Conservation (phyloP, 345 rosid genomes). For the Hypericum androsaemum region DNA sequence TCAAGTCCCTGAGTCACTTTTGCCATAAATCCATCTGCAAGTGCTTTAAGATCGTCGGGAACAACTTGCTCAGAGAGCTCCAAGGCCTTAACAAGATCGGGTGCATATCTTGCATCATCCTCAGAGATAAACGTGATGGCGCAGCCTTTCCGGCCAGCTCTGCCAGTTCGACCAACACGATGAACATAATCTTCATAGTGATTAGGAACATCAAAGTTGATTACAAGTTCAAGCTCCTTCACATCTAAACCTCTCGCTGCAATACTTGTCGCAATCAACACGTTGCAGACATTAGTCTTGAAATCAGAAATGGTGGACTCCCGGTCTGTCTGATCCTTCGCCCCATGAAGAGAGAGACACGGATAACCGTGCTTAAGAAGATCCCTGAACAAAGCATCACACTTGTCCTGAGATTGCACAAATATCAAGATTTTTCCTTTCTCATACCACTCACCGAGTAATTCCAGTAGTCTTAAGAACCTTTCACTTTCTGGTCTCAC, state of each 20-base stretch:
- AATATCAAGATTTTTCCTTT: constrained; percentile 83
- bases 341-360: constrained; percentile 94
- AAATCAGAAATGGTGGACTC: constrained; percentile 89
- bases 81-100: constrained; percentile 90
- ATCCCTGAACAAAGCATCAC: constrained; percentile 76
- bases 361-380: constrained; percentile 72
- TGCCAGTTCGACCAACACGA: constrained; percentile 95
- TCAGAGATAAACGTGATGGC: constrained; percentile 87
- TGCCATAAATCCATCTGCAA: constrained; percentile 82
- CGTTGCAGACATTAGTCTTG: constrained; percentile 81
- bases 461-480: constrained; percentile 72
- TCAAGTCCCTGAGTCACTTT: constrained; percentile 92
- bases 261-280: constrained; percentile 82
- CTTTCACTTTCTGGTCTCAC: constrained; percentile 85
- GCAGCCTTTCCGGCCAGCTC: constrained; percentile 94
- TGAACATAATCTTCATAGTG: constrained; percentile 97
- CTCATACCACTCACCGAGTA: constrained; percentile 94
- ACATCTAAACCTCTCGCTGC: constrained; percentile 98
- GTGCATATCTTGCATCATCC: constrained; percentile 90
- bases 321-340: constrained; percentile 91
- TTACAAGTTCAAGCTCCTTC: constrained; percentile 89
- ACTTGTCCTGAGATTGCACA: constrained; percentile 85
- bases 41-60: constrained; percentile 76
- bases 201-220: constrained; percentile 84
- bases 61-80: constrained; percentile 94